Evolutionary conservation across 2,329 filamentous ascomycete species (phyloP).

Genomic region (Parasarocladium wereldwijsianum): DNA sequence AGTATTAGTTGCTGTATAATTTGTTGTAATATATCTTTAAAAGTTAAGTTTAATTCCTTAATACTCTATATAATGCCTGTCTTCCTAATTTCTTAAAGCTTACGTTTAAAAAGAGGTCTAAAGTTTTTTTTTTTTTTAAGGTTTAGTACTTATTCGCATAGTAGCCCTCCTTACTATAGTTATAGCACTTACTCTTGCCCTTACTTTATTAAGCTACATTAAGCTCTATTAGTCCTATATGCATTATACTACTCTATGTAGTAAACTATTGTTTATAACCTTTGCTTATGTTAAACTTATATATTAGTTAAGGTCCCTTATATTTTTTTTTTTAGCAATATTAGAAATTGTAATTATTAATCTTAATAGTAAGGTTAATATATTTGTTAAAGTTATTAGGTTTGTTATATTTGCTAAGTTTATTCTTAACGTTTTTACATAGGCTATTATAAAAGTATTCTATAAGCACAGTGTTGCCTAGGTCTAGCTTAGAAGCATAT

Average conservation of each 20-base stretch:
- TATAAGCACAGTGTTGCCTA: not conserved
- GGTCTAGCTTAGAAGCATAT: not conserved
- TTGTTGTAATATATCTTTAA: too few relatives aligned
- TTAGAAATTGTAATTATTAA: not conserved
- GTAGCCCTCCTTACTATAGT: not conserved
- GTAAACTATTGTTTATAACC: not conserved
- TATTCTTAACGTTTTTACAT: constrained; percentile 1
- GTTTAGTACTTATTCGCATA: not conserved
- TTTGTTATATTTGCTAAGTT: not conserved
- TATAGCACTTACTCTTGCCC: not conserved
- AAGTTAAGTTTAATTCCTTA: too few relatives aligned
- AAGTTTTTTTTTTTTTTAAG: not conserved
- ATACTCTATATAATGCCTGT: too few relatives aligned
- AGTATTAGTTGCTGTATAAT: too few relatives aligned
- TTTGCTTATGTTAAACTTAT: not conserved
- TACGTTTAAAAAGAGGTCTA: not conserved
- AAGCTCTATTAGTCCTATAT: not conserved
- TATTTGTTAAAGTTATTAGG: not conserved
- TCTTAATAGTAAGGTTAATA: not conserved
- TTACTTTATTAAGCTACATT: constrained; percentile 1
- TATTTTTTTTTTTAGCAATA: constrained; percentile 1
- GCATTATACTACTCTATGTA: not conserved
- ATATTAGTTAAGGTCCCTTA: not conserved
- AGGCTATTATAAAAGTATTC: not conserved
- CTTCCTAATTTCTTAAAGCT: not conserved